Conservation (phyloP, 2,329 filamentous ascomycete species). For the Bipolaris zeicola region DNA sequence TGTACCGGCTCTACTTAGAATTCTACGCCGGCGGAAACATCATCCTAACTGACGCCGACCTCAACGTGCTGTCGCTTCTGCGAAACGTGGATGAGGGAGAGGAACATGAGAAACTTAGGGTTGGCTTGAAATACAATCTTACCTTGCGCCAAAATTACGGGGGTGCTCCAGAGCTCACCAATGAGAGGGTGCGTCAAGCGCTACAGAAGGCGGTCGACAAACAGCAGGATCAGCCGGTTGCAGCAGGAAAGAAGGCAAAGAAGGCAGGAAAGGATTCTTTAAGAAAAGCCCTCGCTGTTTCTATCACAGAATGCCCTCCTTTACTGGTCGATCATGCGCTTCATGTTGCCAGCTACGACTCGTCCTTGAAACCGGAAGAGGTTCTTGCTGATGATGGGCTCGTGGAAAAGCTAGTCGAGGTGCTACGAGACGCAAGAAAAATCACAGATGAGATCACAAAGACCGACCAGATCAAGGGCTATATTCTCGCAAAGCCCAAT, state of each 20-base stretch:
- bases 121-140: constrained; percentile 79
- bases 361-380: constrained; percentile 67
- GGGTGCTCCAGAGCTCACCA: constrained; percentile 75
- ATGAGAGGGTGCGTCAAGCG: constrained; percentile 71
- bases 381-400: constrained; percentile 70
- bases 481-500: constrained; percentile 77
- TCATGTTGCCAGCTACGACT: constrained; percentile 70
- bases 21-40: constrained; percentile 97
- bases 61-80: constrained; percentile 80
- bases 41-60: constrained; percentile 82
- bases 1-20: constrained; percentile 86
- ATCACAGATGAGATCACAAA: constrained; percentile 72
- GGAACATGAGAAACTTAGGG: constrained; percentile 80
- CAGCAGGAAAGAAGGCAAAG: constrained; percentile 68
- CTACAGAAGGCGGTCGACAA: constrained; percentile 69
- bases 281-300: constrained; percentile 78
- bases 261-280: constrained; percentile 76
- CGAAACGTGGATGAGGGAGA: constrained; percentile 80
- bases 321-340: constrained; percentile 87
- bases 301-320: constrained; percentile 87
- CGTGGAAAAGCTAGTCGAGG: constrained; percentile 69
- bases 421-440: constrained; percentile 71
- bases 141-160: constrained; percentile 82
- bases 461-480: constrained; percentile 72
- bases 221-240: constrained; percentile 57